Conservation (phyloP, 2,329 filamentous ascomycete species). For the Paecilomyces variotii region DNA sequence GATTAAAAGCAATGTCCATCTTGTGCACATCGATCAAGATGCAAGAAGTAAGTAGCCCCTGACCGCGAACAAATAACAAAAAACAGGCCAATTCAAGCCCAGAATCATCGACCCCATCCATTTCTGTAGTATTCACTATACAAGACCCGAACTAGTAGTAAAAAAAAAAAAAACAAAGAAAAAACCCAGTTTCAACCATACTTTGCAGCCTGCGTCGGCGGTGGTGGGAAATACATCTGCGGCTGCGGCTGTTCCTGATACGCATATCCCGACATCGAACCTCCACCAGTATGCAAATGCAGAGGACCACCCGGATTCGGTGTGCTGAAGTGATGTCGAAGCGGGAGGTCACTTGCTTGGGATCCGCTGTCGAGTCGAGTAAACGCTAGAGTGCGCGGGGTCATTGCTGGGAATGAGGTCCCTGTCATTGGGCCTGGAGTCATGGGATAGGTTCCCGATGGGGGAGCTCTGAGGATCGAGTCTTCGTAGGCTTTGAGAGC, state of each 20-base stretch:
- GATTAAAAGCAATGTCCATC: not conserved
- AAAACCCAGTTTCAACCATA: not conserved
- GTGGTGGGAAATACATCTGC: conserved; percentile 37
- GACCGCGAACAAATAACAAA: too few species aligned
- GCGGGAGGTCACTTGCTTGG: conserved; percentile 26
- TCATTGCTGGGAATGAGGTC: conserved; percentile 27
- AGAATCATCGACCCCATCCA: too few species aligned
- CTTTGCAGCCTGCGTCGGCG: conserved; percentile 31
- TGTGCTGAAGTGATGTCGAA: conserved; percentile 25
- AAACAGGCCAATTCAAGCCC: too few species aligned
- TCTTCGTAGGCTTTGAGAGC: conserved; percentile 18
- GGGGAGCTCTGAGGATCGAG: conserved; percentile 30
- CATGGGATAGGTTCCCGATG: conserved; percentile 19
- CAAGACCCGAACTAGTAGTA: too few species aligned
- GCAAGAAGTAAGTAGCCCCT: too few species aligned
- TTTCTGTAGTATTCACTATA: too few species aligned
- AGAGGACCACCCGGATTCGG: conserved; percentile 14
- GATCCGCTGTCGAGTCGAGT: conserved; percentile 30
- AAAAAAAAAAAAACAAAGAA: too few species aligned
- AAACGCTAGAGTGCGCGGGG: conserved; percentile 36
- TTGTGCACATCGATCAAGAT: not conserved
- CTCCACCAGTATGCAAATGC: conserved; percentile 13
- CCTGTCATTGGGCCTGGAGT: conserved; percentile 17
- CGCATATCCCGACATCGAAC: conserved; percentile 8
- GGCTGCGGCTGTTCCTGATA: conserved; percentile 9